phyloP scores from a whole-genome alignment of 495 filamentous ascomycete genomes.

The Sordaria brevicollis region DNA sequence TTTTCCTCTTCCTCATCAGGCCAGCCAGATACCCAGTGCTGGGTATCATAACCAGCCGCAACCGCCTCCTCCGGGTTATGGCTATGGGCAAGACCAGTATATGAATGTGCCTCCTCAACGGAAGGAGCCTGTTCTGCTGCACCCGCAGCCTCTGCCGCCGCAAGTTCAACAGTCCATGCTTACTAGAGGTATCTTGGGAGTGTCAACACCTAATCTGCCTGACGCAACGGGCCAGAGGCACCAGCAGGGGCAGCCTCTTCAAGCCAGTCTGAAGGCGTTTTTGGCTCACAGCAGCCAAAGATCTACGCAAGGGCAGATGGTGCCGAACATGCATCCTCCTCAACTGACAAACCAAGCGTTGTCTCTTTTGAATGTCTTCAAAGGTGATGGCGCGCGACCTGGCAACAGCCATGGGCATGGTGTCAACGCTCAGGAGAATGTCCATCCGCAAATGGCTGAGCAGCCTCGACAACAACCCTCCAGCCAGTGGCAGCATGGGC shows the following conservation, averaged over 20 bases:
- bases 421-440: slow-evolving; percentile 2
- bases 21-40: slow-evolving; percentile 4
- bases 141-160: slow-evolving; percentile 45
- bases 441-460: slow-evolving; percentile 1
- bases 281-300: not conserved
- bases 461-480: slow-evolving; percentile 12
- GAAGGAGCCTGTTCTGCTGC: slow-evolving; percentile 35
- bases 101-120: slow-evolving; percentile 14
- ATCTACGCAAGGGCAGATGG: slow-evolving; percentile 34
- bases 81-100: slow-evolving; percentile 19
- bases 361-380: slow-evolving; percentile 56
- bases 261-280: not conserved
- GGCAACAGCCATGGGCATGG: slow-evolving; percentile 6
- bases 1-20: slow-evolving; percentile 29
- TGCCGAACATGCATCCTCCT: not conserved
- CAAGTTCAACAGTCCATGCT: slow-evolving; percentile 37
- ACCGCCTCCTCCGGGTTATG: slow-evolving; percentile 8
- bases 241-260: slow-evolving; percentile 26
- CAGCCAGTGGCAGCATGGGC: slow-evolving; percentile 5
- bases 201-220: slow-evolving; percentile 16
- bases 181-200: slow-evolving; percentile 13
- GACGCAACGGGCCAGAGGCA: slow-evolving; percentile 25
- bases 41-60: slow-evolving; percentile 8
- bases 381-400: slow-evolving; percentile 19
- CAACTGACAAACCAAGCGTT: slow-evolving; percentile 43